phyloP scores from a whole-genome alignment of 306 rosid species.

The Quercus gilva region DNA sequence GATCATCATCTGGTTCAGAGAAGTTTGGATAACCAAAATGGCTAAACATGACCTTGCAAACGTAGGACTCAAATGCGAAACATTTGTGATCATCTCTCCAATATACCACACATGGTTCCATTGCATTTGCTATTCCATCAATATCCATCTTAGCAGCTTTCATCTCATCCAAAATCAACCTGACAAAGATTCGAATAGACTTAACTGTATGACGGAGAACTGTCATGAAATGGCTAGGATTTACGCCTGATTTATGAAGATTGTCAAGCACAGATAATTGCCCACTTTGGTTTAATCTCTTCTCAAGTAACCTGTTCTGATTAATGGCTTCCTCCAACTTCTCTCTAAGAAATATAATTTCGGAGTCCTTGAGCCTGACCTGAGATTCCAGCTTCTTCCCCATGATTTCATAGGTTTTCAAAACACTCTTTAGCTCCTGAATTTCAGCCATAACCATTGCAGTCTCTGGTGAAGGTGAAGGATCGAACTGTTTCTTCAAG shows the following conservation, averaged over 20 bases:
- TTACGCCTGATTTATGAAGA: conserved; percentile 55
- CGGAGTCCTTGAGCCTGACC: conserved; percentile 72
- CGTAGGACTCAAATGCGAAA: conserved; percentile 68
- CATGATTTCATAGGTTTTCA: conserved; percentile 55
- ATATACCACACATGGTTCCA: conserved; percentile 47
- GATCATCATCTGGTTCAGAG: conserved; percentile 42
- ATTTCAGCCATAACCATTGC: conserved; percentile 59
- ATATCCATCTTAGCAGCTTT: conserved; percentile 61
- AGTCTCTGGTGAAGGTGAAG: conserved; percentile 54
- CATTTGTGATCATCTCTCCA: conserved; percentile 72
- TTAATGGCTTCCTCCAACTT: conserved; percentile 59
- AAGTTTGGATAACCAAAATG: conserved; percentile 62
- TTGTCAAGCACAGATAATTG: conserved; percentile 41
- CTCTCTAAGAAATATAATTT: conserved; percentile 64
- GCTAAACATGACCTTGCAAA: conserved; percentile 80
- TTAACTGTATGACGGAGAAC: conserved; percentile 60
- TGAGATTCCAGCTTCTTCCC: conserved; percentile 76
- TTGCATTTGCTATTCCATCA: conserved; percentile 57
- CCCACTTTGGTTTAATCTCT: conserved; percentile 69
- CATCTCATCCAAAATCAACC: conserved; percentile 64
- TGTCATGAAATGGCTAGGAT: conserved; percentile 50
- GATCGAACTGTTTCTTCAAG: conserved; percentile 72
- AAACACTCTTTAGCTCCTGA: conserved; percentile 70
- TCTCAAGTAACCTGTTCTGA: conserved; percentile 57
- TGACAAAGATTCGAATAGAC: conserved; percentile 58